These are phyloP conservation scores for Cutaneotrichosporon cyanovorans DNA, from an alignment of 1,284 basidiomycete genomes.

Conservation along the genomic window DNA sequence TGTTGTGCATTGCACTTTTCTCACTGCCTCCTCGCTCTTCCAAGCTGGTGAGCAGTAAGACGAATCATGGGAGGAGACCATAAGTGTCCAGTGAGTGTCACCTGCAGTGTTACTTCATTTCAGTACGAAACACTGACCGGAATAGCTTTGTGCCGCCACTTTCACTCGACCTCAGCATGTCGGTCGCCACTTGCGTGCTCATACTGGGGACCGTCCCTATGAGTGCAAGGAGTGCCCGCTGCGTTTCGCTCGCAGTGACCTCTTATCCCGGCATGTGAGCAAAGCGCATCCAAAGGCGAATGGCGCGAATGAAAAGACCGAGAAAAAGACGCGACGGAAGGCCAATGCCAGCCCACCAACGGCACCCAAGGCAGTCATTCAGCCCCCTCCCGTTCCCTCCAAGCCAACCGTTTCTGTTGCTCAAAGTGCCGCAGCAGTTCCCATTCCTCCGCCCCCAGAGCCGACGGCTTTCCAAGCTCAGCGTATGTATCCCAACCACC, in stretches of 20 bases:
- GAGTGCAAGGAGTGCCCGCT: constrained; percentile 81
- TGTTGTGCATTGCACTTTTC: too few relatives aligned
- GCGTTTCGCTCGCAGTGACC: constrained; percentile 79
- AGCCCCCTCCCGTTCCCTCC: not conserved
- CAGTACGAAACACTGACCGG: not conserved
- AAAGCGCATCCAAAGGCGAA: constrained; percentile 64
- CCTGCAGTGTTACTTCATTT: too few relatives aligned
- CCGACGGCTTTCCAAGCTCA: constrained; percentile 28
- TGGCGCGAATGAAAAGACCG: constrained; percentile 50
- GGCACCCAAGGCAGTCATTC: not conserved
- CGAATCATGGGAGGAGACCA: constrained; percentile 19
- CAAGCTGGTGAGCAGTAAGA: too few relatives aligned
- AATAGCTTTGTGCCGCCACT: constrained; percentile 64
- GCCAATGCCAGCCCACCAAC: not conserved
- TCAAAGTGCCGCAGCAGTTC: not conserved
- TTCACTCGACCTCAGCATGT: constrained; percentile 86
- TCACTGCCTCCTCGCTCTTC: too few relatives aligned
- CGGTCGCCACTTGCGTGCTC: constrained; percentile 78
- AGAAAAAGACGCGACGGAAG: constrained; percentile 33
- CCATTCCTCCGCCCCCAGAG: constrained; percentile 2
- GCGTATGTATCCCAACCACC: constrained; percentile 40
- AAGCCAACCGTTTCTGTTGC: not conserved
- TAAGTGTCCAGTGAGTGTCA: constrained; percentile 18
- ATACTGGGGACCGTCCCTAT: constrained; percentile 87
- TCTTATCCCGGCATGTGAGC: constrained; percentile 78